A percentile compares a stretch with the other conserved stretches of the same genome.
phyloP scores from a whole-genome alignment of 1,284 basidiomycete genomes.

The Serendipita sp. region DNA sequence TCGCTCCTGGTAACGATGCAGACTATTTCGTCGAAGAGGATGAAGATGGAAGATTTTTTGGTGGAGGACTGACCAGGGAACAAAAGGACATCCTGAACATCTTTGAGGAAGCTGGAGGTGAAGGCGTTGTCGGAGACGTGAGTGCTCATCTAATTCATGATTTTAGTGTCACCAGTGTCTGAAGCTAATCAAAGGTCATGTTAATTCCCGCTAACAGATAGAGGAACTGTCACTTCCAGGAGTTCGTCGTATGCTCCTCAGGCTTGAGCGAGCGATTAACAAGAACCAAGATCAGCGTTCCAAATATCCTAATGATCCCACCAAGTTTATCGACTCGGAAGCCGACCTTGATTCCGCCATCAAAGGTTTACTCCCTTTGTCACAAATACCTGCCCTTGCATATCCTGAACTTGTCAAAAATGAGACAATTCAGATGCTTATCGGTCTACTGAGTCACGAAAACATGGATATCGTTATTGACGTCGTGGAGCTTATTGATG shows the following conservation, averaged over 20 bases:
- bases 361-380: conserved; percentile 76
- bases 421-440: conserved; percentile 53
- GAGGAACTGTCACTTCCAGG: conserved; percentile 54
- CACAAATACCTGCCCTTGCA: conserved; percentile 68
- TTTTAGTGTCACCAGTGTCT: conserved; percentile 19
- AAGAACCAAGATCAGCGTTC: conserved; percentile 93
- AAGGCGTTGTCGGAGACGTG: conserved; percentile 53
- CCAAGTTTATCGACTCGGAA: conserved; percentile 98
- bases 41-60: conserved; percentile 85
- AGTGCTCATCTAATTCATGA: conserved; percentile 21
- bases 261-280: conserved; percentile 77
- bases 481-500: conserved; percentile 80
- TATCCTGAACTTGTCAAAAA: conserved; percentile 83
- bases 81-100: conserved; percentile 86
- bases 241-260: conserved; percentile 61
- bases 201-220: conserved; percentile 26
- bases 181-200: conserved; percentile 14
- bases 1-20: conserved; percentile 71
- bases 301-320: conserved; percentile 79
- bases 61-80: conserved; percentile 76
- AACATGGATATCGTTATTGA: conserved; percentile 90
- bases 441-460: conserved; percentile 81
- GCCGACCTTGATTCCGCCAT: conserved; percentile 81
- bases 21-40: conserved; percentile 86
- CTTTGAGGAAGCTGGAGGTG: conserved; percentile 56